Conservation (phyloP, 1,284 basidiomycete species). For the Ustilago shanxiensis region DNA sequence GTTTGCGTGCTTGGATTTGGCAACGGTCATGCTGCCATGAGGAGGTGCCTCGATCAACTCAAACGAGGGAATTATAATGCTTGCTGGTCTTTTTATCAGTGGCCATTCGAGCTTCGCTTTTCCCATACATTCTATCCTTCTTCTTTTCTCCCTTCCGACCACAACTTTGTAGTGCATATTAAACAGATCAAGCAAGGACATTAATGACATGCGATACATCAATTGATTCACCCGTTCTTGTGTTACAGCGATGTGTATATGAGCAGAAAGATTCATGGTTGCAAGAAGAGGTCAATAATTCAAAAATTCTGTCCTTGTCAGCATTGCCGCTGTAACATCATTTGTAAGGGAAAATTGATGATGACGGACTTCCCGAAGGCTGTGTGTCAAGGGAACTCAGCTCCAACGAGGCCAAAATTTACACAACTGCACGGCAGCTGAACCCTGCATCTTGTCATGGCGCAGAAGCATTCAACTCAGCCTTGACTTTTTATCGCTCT, state of each 20-base stretch:
- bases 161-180: too few species aligned
- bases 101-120: constrained; percentile 56
- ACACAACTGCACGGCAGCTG: neutral
- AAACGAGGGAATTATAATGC: constrained; percentile 54
- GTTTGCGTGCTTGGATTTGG: constrained; percentile 49
- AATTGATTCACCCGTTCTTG: too few species aligned
- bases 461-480: neutral
- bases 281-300: too few species aligned
- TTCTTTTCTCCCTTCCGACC: too few species aligned
- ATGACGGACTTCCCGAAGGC: constrained; percentile 2
- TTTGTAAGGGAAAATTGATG: neutral
- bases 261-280: too few species aligned
- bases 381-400: constrained; percentile 1
- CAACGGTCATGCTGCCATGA: constrained; percentile 49
- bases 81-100: constrained; percentile 36
- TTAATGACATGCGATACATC: neutral
- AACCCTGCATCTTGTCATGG: constrained; percentile 22
- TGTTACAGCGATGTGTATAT: too few species aligned
- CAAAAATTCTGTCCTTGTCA: too few species aligned
- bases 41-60: constrained; percentile 40
- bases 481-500: neutral
- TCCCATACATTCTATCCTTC: constrained; percentile 35
- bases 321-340: neutral
- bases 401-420: neutral
- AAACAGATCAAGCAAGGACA: neutral